These are phyloP conservation scores for Aethionema arabicum DNA, from an alignment of 345 rosid genomes.

Conservation along the genomic window DNA sequence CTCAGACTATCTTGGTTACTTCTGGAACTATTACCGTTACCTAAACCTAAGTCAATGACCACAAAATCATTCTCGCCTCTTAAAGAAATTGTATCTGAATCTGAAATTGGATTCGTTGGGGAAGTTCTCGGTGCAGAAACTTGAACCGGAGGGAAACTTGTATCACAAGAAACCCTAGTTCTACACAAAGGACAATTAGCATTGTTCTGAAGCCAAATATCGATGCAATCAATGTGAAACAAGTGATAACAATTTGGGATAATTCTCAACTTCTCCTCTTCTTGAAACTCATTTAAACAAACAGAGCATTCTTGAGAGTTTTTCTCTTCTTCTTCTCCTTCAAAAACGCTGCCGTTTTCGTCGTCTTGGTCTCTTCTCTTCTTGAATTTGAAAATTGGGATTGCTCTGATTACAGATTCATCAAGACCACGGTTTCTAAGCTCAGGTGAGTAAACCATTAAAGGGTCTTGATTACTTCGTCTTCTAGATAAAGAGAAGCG, in stretches of 20 bases:
- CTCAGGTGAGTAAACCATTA: slow-evolving; percentile 49
- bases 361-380: slow-evolving; percentile 30
- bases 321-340: slow-evolving; percentile 34
- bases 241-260: slow-evolving; percentile 80
- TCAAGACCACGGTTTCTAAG: slow-evolving; percentile 65
- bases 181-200: slow-evolving; percentile 91
- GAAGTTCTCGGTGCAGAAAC: slow-evolving; percentile 50
- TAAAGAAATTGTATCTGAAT: slow-evolving; percentile 30
- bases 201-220: slow-evolving; percentile 87
- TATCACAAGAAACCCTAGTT: slow-evolving; percentile 55
- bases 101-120: slow-evolving; percentile 41
- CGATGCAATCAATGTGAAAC: slow-evolving; percentile 91
- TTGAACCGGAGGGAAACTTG: slow-evolving; percentile 36
- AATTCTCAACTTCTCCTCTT: slow-evolving; percentile 66
- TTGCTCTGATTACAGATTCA: slow-evolving; percentile 74
- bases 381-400: slow-evolving; percentile 75
- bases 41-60: slow-evolving; percentile 61
- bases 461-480: slow-evolving; percentile 45
- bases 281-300: slow-evolving; percentile 82
- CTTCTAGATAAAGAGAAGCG: slow-evolving; percentile 61
- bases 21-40: slow-evolving; percentile 18
- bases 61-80: slow-evolving; percentile 65
- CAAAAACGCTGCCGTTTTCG: slow-evolving; percentile 28
- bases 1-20: slow-evolving; percentile 6
- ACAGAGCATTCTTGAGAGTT: slow-evolving; percentile 64